Evolutionary conservation across 2,329 filamentous ascomycete species (phyloP).

Genomic region (Aspergillus transmontanensis): DNA sequence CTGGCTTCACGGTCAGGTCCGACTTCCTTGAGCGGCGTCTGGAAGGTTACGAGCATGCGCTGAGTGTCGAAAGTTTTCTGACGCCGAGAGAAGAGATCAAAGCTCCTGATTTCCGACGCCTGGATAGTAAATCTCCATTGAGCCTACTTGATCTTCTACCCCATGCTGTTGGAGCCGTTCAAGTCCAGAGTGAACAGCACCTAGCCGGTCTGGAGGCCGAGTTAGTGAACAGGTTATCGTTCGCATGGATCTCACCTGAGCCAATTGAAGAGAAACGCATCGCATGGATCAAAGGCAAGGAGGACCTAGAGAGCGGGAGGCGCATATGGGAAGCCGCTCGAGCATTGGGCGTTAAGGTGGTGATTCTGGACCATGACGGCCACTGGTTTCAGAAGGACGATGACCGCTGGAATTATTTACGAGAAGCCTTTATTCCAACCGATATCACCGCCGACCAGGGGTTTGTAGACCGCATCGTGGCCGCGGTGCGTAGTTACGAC

Average conservation of each 20-base stretch:
- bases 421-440: conserved; percentile 2
- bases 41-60: not conserved
- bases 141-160: not conserved
- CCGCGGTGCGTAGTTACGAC: conserved; percentile 6
- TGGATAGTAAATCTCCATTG: not conserved
- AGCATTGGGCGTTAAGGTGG: not conserved
- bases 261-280: conserved; percentile 6
- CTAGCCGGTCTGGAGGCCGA: conserved; percentile 1
- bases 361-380: not conserved
- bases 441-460: not conserved
- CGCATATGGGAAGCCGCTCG: conserved; percentile 3
- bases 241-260: not conserved
- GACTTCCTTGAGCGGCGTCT: conserved; percentile 7
- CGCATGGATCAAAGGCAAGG: conserved; percentile 4
- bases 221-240: conserved; percentile 5
- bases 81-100: not conserved
- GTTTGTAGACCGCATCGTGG: not conserved
- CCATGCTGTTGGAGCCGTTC: conserved; percentile 2
- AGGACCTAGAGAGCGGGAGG: conserved; percentile 3
- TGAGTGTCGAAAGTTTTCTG: conserved; percentile 1
- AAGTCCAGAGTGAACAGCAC: not conserved
- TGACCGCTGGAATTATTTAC: not conserved
- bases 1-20: conserved; percentile 1
- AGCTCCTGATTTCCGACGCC: conserved; percentile 4
- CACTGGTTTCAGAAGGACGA: conserved; percentile 3